phyloP scores from a whole-genome alignment of 2,329 filamentous ascomycete species.

The Nigrospora sphaerica region DNA sequence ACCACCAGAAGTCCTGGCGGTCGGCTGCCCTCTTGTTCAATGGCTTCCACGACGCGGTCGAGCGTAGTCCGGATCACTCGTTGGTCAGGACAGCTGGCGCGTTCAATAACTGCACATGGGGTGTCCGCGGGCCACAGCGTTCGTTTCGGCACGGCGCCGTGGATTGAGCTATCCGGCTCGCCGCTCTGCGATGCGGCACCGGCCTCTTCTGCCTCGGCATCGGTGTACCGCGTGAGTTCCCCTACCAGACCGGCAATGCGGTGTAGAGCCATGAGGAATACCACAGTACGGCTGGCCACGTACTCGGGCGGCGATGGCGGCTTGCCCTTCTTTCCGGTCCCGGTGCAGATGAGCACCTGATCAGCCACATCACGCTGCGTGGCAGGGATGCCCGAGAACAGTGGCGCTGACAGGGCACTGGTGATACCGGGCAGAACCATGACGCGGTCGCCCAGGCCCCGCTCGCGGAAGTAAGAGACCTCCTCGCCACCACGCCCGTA shows the following conservation, averaged over 20 bases:
- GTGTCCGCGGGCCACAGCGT: conserved; percentile 65
- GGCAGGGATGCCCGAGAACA: conserved; percentile 81
- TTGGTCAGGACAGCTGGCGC: conserved; percentile 91
- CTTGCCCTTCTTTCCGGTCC: conserved; percentile 84
- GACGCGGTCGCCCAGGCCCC: conserved; percentile 58
- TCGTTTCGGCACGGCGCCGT: conserved; percentile 15
- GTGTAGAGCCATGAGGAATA: conserved; percentile 94
- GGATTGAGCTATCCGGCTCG: neutral
- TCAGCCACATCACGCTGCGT: conserved; percentile 89
- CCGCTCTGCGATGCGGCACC: conserved; percentile 20
- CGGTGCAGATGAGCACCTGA: conserved; percentile 92
- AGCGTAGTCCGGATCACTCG: conserved; percentile 85
- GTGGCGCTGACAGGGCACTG: conserved; percentile 74
- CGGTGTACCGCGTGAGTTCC: conserved; percentile 51
- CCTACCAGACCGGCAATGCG: conserved; percentile 67
- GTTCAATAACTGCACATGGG: conserved; percentile 87
- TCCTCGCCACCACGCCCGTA: conserved; percentile 95
- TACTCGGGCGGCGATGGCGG: conserved; percentile 76
- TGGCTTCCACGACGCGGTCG: conserved; percentile 68
- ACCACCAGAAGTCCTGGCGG: conserved; percentile 86
- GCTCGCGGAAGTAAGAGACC: conserved; percentile 69
- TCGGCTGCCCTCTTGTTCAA: conserved; percentile 82
- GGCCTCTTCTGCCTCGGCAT: conserved; percentile 18
- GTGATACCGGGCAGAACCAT: conserved; percentile 85
- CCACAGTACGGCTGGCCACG: conserved; percentile 69